Evolutionary conservation across 202 grass and related monocot genomes (phyloP), one percentile per base, ranked within the genome.

Genomic region (Hordeum pubiflorum): DNA sequence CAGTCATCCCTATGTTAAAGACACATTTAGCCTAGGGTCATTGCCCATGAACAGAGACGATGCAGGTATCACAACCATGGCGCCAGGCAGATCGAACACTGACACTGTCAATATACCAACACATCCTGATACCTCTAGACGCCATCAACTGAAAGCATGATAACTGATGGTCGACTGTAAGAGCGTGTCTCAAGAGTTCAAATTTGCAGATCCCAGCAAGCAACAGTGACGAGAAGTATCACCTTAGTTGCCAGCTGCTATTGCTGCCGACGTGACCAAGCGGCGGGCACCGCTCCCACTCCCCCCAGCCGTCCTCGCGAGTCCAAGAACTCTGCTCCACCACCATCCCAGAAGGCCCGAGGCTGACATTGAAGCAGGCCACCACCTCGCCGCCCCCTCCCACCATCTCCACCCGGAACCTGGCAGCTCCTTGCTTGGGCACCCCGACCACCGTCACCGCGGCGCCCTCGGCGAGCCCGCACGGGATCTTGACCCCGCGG

Each of bases 271-370:
- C 37, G 58, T 57, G 62, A 59, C 71, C 76, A 72, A 68, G 59
- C 38, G 48, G 69, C 1, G 91, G 94, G 73, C 94, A 97, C 4
- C 69, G 69, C 80, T 97, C 94, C 80, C 81, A 83, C 52, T 83
- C 36, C 0, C 89, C 87, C 94, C 87, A 97, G 4, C 87, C 87
- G n/a, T 59, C 83, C 58, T 69, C 40, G 4, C 50, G 65, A 9
- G 89, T 91, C 91, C 91, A 89, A 23, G 82, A 91, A 63, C 73
- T 97, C 83, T 97, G 91, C 72, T 85, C 86, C 44, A 94, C 79
- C 63, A 88, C 60, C 44, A 84, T 69, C n/a, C 75, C 86, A 24
- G 90, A 82, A 44, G 55, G 69, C 57, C 69, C 80, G 34, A 93
- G 72, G 86, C 83, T 97, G 7, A 90, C 87, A 87, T 94, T 97